A percentile compares a stretch with the other conserved stretches of the same genome.
Conservation (phyloP, 306 rosid genomes). For the Potentilla sterilis region DNA sequence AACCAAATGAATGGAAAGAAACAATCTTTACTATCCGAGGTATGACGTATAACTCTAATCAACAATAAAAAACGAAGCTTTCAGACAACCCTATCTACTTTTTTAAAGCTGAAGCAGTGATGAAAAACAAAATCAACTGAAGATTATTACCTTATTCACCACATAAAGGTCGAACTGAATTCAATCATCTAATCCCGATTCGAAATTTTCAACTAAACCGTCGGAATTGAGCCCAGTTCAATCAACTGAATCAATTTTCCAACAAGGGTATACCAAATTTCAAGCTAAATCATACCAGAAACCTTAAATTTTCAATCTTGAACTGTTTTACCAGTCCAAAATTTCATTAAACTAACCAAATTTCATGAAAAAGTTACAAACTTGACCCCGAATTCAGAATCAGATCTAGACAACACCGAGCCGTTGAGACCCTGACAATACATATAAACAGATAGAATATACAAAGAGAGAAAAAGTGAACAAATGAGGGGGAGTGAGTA, state of each 20-base stretch:
- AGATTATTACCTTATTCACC: no score
- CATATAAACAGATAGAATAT: not conserved
- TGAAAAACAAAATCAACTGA: no score
- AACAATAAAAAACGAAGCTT: not conserved
- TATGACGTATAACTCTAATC: not conserved
- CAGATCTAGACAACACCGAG: not conserved
- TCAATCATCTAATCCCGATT: not conserved
- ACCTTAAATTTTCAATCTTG: not conserved
- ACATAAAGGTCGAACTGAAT: not conserved
- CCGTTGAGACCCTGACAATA: not conserved
- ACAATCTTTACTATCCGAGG: not conserved
- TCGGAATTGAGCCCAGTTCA: not conserved
- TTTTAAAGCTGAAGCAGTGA: not conserved
- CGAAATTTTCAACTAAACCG: not conserved
- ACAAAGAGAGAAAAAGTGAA: no score
- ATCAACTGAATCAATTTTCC: not conserved
- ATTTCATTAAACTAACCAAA: not conserved
- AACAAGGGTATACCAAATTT: not conserved
- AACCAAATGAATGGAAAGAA: not conserved
- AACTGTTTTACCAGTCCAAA: not conserved
- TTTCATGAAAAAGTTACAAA: not conserved
- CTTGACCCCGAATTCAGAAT: not conserved
- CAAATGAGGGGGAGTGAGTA: slow-evolving; percentile 17
- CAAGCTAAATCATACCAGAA: not conserved
- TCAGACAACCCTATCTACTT: not conserved